phyloP scores from a whole-genome alignment of 2,329 filamentous ascomycete species.

The Gremmenia infestans region DNA sequence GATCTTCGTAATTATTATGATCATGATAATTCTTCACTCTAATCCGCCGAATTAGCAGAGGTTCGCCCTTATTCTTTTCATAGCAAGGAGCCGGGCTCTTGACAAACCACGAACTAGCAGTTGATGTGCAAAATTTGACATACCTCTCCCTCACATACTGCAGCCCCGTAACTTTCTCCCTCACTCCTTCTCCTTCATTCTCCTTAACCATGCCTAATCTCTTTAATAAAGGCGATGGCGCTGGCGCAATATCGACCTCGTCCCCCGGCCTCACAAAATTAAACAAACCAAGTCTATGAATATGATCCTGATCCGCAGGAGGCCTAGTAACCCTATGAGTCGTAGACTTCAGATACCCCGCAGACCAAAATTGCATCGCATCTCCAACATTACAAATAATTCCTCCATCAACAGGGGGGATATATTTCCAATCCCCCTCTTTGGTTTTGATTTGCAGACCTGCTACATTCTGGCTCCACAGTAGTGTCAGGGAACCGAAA shows the following conservation, averaged over 20 bases:
- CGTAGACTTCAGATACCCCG: slow-evolving; percentile 40
- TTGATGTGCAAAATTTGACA: too few species aligned
- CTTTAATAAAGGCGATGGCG: slow-evolving; percentile 34
- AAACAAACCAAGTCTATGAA: slow-evolving; percentile 44
- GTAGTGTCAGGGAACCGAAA: slow-evolving; percentile 49
- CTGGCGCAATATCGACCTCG: slow-evolving; percentile 19
- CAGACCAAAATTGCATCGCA: slow-evolving; percentile 32
- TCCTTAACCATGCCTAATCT: slow-evolving; percentile 12
- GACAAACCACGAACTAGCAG: too few species aligned
- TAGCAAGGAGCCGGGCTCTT: too few species aligned
- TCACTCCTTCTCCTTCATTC: slow-evolving; percentile 22
- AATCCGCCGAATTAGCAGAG: too few species aligned
- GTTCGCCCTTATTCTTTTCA: too few species aligned
- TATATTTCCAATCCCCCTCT: slow-evolving; percentile 45
- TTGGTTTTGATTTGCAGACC: slow-evolving; percentile 47
- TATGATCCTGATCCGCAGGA: slow-evolving; percentile 38
- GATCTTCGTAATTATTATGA: slow-evolving; percentile 36
- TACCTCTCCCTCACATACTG: slow-evolving; percentile 37
- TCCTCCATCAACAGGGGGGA: slow-evolving; percentile 42
- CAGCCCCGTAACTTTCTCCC: slow-evolving; percentile 32
- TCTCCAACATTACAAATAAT: slow-evolving; percentile 50
- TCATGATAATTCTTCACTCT: slow-evolving; percentile 37
- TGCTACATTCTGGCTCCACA: slow-evolving; percentile 53
- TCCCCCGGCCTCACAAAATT: slow-evolving; percentile 36
- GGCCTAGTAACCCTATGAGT: slow-evolving; percentile 41